Base-by-base conservation (phyloP, 2,329 filamentous ascomycete genomes). In the Diplodia scrobiculata region DNA sequence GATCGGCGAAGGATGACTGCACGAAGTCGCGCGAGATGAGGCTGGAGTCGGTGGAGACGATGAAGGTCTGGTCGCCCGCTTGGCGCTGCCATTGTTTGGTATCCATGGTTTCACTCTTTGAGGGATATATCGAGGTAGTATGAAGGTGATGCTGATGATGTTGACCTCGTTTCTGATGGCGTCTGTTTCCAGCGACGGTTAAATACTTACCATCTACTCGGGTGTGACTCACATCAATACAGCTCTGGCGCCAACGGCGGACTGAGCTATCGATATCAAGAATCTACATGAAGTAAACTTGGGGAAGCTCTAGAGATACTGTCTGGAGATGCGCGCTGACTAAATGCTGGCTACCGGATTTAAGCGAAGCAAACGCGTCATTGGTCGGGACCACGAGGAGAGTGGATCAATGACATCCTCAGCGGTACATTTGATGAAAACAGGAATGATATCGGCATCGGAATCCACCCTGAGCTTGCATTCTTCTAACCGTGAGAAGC, bases 21-120 rank as follows among this genome's bases (percentile, higher is more conserved):
- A 76, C 68, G 65, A 78, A 76, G 7, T 67, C 62, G 53, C 71
- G 70, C 5, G 73, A 70, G 53, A 76, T 70, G 10, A 67, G 55
- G 32, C 64, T 65, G 34, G 63, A 69, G 27, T 71, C 68, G 17
- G 72, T 75, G 6, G 73, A 76, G 50, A 77, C 69, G 64, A 75
- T 66, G 38, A 71, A 75, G 11, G 55, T 68, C 51, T 71, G 63
- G 19, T 67, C 69, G 54, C 36, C 54, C 13, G 2, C 14, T 58
- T 58, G 54, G 54, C 54, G 54, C 5, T 45, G 34, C 54, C 54
- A 58, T 27, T 45, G 34, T 17, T n/a, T 25, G 54, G 36, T 45
- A 0, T 19, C 41, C 41, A 45, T 45, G 41, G 9, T 19, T 7
- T 19, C n/a, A 10, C 17, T 10, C 41, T 19, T 45, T 0, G 6